Evolutionary conservation across 2,329 filamentous ascomycete species (phyloP), one percentile per base, ranked within the genome.

Genomic region (Orbilia javanica): DNA sequence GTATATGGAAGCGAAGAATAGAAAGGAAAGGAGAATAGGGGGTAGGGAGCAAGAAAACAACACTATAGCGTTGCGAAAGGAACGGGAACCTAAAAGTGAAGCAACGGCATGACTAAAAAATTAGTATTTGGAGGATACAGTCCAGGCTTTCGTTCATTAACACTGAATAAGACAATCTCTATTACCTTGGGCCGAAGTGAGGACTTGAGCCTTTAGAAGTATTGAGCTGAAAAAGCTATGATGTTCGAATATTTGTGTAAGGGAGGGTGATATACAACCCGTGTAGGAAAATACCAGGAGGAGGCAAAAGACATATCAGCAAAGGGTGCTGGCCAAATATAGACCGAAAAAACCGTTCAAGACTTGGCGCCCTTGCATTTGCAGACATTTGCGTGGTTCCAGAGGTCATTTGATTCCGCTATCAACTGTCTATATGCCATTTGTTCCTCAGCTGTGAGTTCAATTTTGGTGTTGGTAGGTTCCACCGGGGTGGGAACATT

Each of bases 321-420:
- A 15, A 39, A 39, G 36, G 5, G 5, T 11, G 36, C n/a, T 39
- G 39, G 4, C 3, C 52, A 57, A 34, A 22, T 1, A 20, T 15
- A 34, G 13, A 53, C 25, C 7, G 13, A 25, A 22, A 13, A 22
- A 29, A 36, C 18, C 18, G 3, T 25, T 20, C 42, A 42, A 25
- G 13, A 22, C 15, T 27, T 39, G 20, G 7, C 11, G 6, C 31
- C 8, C n/a, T 48, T 63, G 60, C 73, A 77, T 18, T 50, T 48
- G 27, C 73, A 77, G 15, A 27, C 50, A 13, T n/a, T 25, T 34
- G 73, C 42, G 42, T 77, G 73, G n/a, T 13, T 27, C 73, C 66
- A 77, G 8, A 57, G 48, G 7, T 66, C 48, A 13, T 67, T 72
- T 4, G 67, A 64, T 4, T 72, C 62, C 27, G 34, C 31, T 20